Evolutionary conservation across 1,139 yeast genomes (phyloP).

Genomic region (Lodderomyces margitis): DNA sequence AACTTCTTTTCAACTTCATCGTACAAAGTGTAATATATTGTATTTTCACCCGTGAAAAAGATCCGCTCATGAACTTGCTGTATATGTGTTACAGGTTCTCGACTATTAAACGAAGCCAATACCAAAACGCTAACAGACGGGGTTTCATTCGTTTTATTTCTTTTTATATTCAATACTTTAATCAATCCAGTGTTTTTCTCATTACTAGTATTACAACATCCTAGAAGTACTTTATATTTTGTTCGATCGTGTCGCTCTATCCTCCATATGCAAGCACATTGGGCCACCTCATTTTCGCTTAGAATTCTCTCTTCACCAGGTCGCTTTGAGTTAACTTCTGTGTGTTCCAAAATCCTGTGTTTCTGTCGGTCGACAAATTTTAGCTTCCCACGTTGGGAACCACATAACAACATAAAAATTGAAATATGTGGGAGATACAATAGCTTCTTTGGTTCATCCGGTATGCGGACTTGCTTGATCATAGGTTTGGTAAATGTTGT

Average conservation of each 20-base stretch:
- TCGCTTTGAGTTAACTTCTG: slow-evolving; percentile 18
- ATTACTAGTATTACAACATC: slow-evolving; percentile 26
- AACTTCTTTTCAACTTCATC: slow-evolving; percentile 37
- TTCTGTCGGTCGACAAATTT: slow-evolving; percentile 36
- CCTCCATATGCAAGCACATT: slow-evolving; percentile 36
- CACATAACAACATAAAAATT: slow-evolving; percentile 40
- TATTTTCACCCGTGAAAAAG: slow-evolving; percentile 32
- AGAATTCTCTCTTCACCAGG: slow-evolving; percentile 16
- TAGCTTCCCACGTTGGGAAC: slow-evolving; percentile 26
- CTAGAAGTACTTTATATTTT: slow-evolving; percentile 42
- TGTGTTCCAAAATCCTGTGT: slow-evolving; percentile 20
- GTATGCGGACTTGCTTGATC: slow-evolving; percentile 33
- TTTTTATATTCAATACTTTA: slow-evolving; percentile 42
- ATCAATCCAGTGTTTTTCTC: slow-evolving; percentile 34
- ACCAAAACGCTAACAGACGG: slow-evolving; percentile 26
- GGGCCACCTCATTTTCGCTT: slow-evolving; percentile 34
- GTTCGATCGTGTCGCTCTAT: slow-evolving; percentile 27
- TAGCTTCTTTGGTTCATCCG: slow-evolving; percentile 38
- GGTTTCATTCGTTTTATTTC: slow-evolving; percentile 18
- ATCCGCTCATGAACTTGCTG: slow-evolving; percentile 36
- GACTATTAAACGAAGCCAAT: slow-evolving; percentile 36
- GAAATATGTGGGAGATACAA: slow-evolving; percentile 30
- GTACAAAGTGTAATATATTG: slow-evolving; percentile 39
- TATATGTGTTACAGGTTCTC: slow-evolving; percentile 36
- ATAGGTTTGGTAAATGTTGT: slow-evolving; percentile 26